These are phyloP conservation scores for Arthrobotrys pseudoclavata DNA, from an alignment of 2,329 filamentous ascomycete genomes.

Conservation along the genomic window DNA sequence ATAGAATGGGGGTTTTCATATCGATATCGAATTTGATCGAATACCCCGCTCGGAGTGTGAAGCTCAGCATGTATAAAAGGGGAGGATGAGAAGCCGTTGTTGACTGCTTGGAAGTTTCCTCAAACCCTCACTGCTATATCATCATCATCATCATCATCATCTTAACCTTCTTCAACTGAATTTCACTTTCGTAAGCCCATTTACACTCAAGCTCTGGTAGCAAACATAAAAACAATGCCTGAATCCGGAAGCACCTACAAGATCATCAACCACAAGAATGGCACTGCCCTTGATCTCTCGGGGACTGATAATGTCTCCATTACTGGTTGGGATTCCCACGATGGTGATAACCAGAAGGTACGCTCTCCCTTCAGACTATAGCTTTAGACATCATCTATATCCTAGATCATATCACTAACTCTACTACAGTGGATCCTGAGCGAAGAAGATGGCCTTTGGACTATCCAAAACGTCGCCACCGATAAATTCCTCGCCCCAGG, in stretches of 20 bases:
- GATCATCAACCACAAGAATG: slow-evolving; percentile 21
- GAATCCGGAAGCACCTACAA: slow-evolving; percentile 34
- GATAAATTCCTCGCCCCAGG: slow-evolving; percentile 2
- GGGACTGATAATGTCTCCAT: slow-evolving; percentile 25
- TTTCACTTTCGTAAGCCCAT: background rate
- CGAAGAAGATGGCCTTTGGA: slow-evolving; percentile 9
- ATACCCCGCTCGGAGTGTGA: slow-evolving; percentile 28
- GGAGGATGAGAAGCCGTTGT: background rate
- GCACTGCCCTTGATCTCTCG: slow-evolving; percentile 30
- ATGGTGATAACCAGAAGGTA: slow-evolving; percentile 39
- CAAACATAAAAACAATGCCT: slow-evolving; percentile 11
- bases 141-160: slow-evolving; percentile 1
- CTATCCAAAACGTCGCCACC: background rate
- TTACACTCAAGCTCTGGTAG: slow-evolving; percentile 16
- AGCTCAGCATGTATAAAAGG: slow-evolving; percentile 29
- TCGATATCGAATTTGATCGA: slow-evolving; percentile 13
- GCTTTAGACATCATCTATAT: background rate
- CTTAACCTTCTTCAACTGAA: slow-evolving; percentile 13
- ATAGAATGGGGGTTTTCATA: slow-evolving; percentile 13
- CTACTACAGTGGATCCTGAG: slow-evolving; percentile 1
- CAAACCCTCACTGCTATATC: background rate
- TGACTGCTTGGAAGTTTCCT: slow-evolving; percentile 13
- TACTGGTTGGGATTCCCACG: slow-evolving; percentile 22
- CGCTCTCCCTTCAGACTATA: background rate
- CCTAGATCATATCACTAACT: background rate